phyloP scores from a whole-genome alignment of 1,139 yeast genomes.

The Sugiyamaella neomexicana region DNA sequence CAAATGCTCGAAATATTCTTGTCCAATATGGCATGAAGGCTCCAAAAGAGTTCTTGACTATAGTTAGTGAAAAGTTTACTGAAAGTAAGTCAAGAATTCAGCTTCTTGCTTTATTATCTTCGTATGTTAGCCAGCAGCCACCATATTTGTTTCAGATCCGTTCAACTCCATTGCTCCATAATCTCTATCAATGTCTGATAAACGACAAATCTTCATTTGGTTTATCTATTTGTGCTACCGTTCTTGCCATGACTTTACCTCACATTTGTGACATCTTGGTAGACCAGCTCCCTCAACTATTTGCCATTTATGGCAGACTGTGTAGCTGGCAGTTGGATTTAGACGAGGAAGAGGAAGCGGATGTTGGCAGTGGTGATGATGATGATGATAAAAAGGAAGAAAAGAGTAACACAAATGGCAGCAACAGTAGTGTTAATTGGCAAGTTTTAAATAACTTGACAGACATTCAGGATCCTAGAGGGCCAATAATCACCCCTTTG shows the following conservation, averaged over 20 bases:
- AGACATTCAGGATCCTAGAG: constrained; percentile 28
- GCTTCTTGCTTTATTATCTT: constrained; percentile 41
- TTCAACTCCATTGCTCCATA: constrained; percentile 46
- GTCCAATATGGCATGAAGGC: constrained; percentile 45
- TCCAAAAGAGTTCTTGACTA: constrained; percentile 41
- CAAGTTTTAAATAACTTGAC: constrained; percentile 31
- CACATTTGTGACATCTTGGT: constrained; percentile 47
- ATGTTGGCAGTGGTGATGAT: constrained; percentile 18
- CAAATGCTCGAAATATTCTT: constrained; percentile 47
- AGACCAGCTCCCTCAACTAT: constrained; percentile 46
- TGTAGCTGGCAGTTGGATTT: constrained; percentile 41
- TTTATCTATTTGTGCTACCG: constrained; percentile 47
- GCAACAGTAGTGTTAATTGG: constrained; percentile 36
- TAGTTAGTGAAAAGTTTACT: constrained; percentile 43
- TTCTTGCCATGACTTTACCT: constrained; percentile 57
- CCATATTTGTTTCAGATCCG: constrained; percentile 42
- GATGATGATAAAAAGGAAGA: constrained; percentile 10
- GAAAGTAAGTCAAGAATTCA: constrained; percentile 42
- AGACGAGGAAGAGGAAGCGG: constrained; percentile 14
- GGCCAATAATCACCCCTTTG: constrained; percentile 37
- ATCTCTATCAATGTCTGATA: constrained; percentile 46
- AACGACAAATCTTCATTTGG: constrained; percentile 49
- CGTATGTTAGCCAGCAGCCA: constrained; percentile 37
- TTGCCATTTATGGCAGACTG: constrained; percentile 50
- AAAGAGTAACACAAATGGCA: not conserved